Conservation (phyloP, 225 moss, liverwort and hornwort genomes). For the Bryoerythrophyllum caledonicum region DNA sequence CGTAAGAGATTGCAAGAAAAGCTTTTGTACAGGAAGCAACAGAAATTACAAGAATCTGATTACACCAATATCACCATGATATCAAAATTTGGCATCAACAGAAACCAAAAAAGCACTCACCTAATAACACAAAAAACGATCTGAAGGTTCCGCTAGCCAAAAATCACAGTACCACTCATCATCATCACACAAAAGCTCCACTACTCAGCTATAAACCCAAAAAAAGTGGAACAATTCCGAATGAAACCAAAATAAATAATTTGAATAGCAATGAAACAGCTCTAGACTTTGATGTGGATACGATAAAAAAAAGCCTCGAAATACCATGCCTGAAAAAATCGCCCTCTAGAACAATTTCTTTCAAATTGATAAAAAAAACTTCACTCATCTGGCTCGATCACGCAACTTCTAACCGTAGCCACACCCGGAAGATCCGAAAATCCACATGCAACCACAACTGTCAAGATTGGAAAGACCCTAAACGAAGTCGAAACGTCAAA, state of each 20-base stretch:
- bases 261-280: background rate
- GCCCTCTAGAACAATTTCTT: background rate
- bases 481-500: too few species aligned
- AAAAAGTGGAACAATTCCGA: background rate
- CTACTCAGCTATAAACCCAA: background rate
- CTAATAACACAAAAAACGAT: too few species aligned
- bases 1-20: too few species aligned
- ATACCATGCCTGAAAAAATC: background rate
- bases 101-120: background rate
- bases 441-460: background rate
- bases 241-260: background rate
- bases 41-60: background rate
- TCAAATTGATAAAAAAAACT: too few species aligned
- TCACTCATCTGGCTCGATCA: background rate
- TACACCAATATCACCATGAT: background rate
- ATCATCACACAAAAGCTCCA: background rate
- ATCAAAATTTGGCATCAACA: background rate
- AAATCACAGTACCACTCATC: background rate
- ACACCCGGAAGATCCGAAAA: background rate
- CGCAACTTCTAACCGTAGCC: slow-evolving; percentile 3
- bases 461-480: background rate
- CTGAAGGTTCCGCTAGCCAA: background rate
- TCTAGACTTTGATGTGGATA: background rate
- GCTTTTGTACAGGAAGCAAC: background rate
- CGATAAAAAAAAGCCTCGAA: background rate